Percentiles rank a stretch among this genome's conserved stretches.
Conservation (phyloP, 1,284 basidiomycete genomes). For the Paramarasmius palmivorus region DNA sequence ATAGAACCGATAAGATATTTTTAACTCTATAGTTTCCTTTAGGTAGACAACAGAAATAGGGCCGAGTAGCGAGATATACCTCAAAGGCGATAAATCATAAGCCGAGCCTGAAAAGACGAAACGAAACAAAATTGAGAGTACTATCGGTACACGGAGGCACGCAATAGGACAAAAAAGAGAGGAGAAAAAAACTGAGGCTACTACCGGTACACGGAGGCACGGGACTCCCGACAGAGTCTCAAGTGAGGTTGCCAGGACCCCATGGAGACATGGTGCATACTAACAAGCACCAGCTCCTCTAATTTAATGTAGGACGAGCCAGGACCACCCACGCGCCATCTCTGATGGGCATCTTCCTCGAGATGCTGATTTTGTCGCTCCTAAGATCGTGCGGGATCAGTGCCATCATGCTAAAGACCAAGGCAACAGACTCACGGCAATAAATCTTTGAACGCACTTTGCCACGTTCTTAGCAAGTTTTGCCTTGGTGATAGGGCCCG, state of each 20-base stretch:
- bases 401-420: slow-evolving; percentile 2
- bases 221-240: slow-evolving; percentile 40
- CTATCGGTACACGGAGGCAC: no score
- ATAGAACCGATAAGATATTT: no score
- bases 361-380: slow-evolving; percentile 46
- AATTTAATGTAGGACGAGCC: slow-evolving; percentile 49
- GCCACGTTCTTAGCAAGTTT: slow-evolving; percentile 71
- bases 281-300: slow-evolving; percentile 68
- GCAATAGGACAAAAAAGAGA: no score
- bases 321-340: slow-evolving; percentile 60
- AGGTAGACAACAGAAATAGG: no score
- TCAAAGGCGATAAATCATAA: no score
- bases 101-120: no score
- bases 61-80: no score
- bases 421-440: slow-evolving; percentile 39
- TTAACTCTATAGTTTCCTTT: no score
- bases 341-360: slow-evolving; percentile 58
- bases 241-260: slow-evolving; percentile 80
- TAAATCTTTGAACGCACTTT: slow-evolving; percentile 61
- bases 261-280: slow-evolving; percentile 76
- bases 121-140: no score
- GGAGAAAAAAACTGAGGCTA: no score
- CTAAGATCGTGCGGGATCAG: slow-evolving; percentile 29
- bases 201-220: background rate
- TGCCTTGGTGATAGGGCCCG: slow-evolving; percentile 65